phyloP scores from a whole-genome alignment of 2,329 filamentous ascomycete species.

The Bipolaris sorokiniana region DNA sequence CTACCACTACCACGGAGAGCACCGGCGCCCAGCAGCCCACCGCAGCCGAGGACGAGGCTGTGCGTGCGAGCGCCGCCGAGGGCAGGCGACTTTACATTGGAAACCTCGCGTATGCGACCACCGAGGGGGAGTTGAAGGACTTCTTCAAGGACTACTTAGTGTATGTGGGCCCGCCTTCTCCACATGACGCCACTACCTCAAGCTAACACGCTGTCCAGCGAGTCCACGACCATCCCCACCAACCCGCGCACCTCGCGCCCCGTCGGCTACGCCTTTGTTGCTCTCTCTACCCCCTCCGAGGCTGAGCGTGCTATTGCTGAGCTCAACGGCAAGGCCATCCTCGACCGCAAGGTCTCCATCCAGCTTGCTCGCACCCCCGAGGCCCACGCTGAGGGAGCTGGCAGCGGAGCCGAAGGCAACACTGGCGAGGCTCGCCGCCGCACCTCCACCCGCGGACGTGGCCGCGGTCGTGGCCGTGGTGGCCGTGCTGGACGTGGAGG shows the following conservation, averaged over 20 bases:
- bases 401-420: conserved; percentile 76
- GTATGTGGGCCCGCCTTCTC: conserved; percentile 66
- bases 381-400: conserved; percentile 73
- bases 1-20: conserved; percentile 51
- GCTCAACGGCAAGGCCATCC: conserved; percentile 93
- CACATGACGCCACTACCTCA: conserved; percentile 19
- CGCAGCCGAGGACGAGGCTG: conserved; percentile 82
- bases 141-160: conserved; percentile 99
- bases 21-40: conserved; percentile 67
- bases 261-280: conserved; percentile 98
- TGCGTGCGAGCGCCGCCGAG: conserved; percentile 96
- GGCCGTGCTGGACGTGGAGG: conserved; percentile 68
- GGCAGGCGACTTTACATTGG: conserved; percentile 99
- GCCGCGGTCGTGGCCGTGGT: conserved; percentile 66
- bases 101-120: conserved; percentile 99
- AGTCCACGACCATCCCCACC: conserved; percentile 98
- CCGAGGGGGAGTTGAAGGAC: conserved; percentile 99
- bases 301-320: conserved; percentile 94
- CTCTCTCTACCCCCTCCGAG: conserved; percentile 91
- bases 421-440: conserved; percentile 67
- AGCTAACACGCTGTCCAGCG: conserved; percentile 63
- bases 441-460: conserved; percentile 61
- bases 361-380: conserved; percentile 98
- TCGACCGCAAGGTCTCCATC: conserved; percentile 98
- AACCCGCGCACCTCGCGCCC: conserved; percentile 98